Base-by-base conservation (phyloP, 352 stramenopile genomes). In the Salisapilia sapeloensis region DNA sequence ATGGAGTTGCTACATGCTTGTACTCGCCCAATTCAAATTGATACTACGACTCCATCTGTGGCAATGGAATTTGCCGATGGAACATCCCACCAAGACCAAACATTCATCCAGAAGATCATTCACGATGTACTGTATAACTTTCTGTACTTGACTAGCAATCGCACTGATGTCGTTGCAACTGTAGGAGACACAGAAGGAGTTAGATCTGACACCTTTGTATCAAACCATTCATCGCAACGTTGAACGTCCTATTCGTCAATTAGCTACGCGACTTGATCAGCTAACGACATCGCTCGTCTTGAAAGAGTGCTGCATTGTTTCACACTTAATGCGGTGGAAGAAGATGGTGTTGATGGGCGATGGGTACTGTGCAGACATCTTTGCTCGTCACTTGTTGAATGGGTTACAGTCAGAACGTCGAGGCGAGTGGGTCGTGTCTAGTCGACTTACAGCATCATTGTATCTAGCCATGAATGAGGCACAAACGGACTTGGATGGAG, bases 301-400 rank as follows among this genome's bases (percentile, higher is more conserved):
- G 11, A 38, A 45, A 2, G 55, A 61, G 2, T 36, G 80, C 4
- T 29, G 57, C 2, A 11, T 83, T 12, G 37, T 65, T 30, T 36
- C 49, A 15, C 64, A 86, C 29, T 41, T 81, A 8, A 28, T 47
- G 17, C 81, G 66, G 66, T 35, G 83, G 12, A 59, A 60, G 12
- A 71, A 56, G 12, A 44, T 86, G 13, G 58, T 74, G 56, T 50
- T 83, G 12, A 83, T 83, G 66, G 60, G 54, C 13, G 66, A 81
- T 48, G 66, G 66, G 2, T 44, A 82, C 6, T 81, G 63, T 24
- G 77, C 80, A 50, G 52, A 71, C 29, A 76, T 80, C 17, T 78
- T 86, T 17, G 50, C 53, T 14, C 64, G 60, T 1, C 66, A 86
- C 33, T 48, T 86, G 1, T 40, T 75, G 18, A 27, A 26, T 9